Evolutionary conservation across 345 rosid species (phyloP).

Genomic region (Erodium maritimum): DNA sequence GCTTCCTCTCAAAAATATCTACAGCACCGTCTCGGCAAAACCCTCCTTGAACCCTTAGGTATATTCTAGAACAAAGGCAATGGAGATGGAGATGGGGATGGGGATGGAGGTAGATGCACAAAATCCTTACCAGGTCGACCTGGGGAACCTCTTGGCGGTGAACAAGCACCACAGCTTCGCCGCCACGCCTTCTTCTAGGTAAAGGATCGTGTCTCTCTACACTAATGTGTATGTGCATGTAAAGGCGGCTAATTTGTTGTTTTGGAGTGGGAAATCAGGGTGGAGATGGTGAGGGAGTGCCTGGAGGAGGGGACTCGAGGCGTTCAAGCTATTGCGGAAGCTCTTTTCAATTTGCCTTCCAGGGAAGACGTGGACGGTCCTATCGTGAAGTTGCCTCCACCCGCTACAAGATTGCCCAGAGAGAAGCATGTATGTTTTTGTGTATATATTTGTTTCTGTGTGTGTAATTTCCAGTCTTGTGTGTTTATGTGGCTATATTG

Average conservation of each 20-base stretch:
- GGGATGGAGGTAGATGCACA: neutral
- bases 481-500: neutral
- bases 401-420: constrained; percentile 66
- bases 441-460: neutral
- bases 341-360: constrained; percentile 64
- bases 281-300: constrained; percentile 51
- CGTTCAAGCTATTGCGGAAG: constrained; percentile 60
- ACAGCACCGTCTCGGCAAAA: neutral
- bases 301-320: constrained; percentile 49
- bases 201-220: neutral
- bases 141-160: neutral
- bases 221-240: neutral
- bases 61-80: too few relatives aligned
- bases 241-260: neutral
- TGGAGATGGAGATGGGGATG: neutral
- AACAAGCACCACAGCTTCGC: neutral
- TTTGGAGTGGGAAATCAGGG: constrained; percentile 24
- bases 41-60: neutral
- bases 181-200: neutral
- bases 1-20: neutral
- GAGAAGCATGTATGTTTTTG: constrained; percentile 58
- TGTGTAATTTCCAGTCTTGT: neutral
- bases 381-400: constrained; percentile 63
- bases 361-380: constrained; percentile 74
- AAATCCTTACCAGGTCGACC: neutral